Base-by-base conservation (phyloP, 345 rosid genomes). In the Linum lewisii region DNA sequence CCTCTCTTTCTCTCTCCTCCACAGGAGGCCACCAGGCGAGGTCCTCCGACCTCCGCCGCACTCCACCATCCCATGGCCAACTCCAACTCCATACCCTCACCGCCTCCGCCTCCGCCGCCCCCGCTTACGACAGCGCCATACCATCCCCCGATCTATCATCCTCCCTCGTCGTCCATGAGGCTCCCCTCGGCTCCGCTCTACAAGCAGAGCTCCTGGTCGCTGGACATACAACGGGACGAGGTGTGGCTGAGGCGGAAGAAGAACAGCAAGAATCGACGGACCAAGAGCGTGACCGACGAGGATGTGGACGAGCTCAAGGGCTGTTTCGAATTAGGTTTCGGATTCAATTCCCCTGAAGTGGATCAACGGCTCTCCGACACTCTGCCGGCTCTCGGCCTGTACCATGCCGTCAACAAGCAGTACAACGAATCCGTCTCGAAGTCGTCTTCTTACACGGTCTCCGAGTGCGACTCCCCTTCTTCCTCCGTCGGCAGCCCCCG, bases 271-370 rank as follows among this genome's bases (percentile, higher is more conserved):
- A 75, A 66, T 44, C 66, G 65, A 65, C 69, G 80, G 2, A 83
- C 84, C 63, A 92, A 85, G 77, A 92, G 95, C 82, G 83, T 88
- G 45, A 88, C 95, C 0, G 96, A 86, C 24, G 98, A 88, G 24
- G 98, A 92, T 58, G 81, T 92, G 18, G 97, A 86, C 65, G 97
- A 92, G 66, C 98, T 92, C 53, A 92, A 88, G 71, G 98, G 81
- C 0, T 88, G 95, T 65, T 62, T 88, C 34, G 97, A 92, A 24
- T 70, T 92, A 42, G 98, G 95, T 3, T 92, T 92, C 66, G 91
- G 96, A 15, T 84, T 92, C 38, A 84, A 80, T 58, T 88, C 95
- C 3, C 86, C 93, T 0, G 81, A 84, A 53, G 77, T n/a, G n/a
- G 95, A 92, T 69, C 87, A 26, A 23, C 86, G 88, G 38, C 60